These are phyloP conservation scores for Dendrobium nobile DNA, from an alignment of 106 monocot genomes.

Conservation along the genomic window DNA sequence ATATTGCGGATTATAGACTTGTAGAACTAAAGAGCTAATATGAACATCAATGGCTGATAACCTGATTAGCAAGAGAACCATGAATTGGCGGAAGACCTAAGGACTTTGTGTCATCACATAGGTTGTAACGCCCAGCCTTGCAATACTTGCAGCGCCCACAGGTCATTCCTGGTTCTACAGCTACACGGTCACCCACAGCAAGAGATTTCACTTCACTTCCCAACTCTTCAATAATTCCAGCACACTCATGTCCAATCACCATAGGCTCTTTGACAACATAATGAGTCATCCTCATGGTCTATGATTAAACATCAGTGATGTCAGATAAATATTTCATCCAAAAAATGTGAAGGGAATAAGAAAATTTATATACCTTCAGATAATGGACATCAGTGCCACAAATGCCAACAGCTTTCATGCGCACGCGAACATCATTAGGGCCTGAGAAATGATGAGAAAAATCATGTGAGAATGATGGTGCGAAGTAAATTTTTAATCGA, in stretches of 20 bases:
- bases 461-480: neutral
- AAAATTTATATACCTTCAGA: slow-evolving; percentile 54
- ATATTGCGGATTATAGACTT: no score
- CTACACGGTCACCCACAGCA: slow-evolving; percentile 69
- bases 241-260: slow-evolving; percentile 97
- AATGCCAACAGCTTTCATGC: slow-evolving; percentile 97
- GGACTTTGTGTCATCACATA: slow-evolving; percentile 86
- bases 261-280: slow-evolving; percentile 92
- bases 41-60: neutral
- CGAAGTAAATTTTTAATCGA: no score
- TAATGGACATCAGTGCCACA: slow-evolving; percentile 98
- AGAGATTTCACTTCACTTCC: slow-evolving; percentile 73
- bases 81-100: slow-evolving; percentile 84
- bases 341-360: neutral
- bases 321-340: neutral
- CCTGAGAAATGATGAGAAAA: slow-evolving; percentile 27
- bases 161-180: slow-evolving; percentile 83
- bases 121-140: slow-evolving; percentile 89
- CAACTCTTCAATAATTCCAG: slow-evolving; percentile 83
- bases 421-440: slow-evolving; percentile 70
- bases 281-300: slow-evolving; percentile 68
- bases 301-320: slow-evolving; percentile 1
- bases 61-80: slow-evolving; percentile 60
- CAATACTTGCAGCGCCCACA: slow-evolving; percentile 75
- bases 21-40: neutral